A percentile compares a stretch with the other conserved stretches of the same genome.
phyloP scores from a whole-genome alignment of 169 alveolate genomes.

The Plasmodium vivax region DNA sequence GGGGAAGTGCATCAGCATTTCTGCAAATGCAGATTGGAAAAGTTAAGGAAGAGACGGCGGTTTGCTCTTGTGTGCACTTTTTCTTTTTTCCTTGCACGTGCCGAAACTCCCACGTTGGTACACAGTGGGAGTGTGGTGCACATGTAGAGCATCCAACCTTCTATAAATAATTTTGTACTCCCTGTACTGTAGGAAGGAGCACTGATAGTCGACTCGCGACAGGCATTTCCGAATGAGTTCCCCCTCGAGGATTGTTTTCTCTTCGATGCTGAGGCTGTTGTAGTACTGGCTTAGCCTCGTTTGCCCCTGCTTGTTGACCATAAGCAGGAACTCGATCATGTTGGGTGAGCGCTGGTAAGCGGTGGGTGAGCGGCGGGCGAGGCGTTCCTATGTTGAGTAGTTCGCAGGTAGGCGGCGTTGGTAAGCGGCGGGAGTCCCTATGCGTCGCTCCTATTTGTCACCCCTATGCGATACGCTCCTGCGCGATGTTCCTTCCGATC shows the following conservation, averaged over 20 bases:
- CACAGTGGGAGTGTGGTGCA: neutral
- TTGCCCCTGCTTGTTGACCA: constrained; percentile 99
- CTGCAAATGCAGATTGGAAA: neutral
- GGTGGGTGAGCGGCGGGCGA: constrained; percentile 20
- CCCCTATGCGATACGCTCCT: neutral
- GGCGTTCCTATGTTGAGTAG: neutral
- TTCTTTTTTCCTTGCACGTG: neutral
- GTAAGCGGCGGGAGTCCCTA: neutral
- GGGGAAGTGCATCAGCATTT: neutral
- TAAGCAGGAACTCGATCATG: constrained; percentile 96
- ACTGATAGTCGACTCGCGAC: constrained; percentile 94
- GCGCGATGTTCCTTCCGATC: neutral
- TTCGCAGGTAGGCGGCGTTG: neutral
- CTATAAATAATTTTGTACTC: constrained; percentile 94
- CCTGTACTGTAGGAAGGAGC: constrained; percentile 96
- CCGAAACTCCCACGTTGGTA: neutral
- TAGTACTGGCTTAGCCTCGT: constrained; percentile 96
- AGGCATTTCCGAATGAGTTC: constrained; percentile 98
- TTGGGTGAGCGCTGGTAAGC: constrained; percentile 22
- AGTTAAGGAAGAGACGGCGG: neutral
- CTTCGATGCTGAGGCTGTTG: constrained; percentile 90
- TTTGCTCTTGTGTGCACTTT: neutral
- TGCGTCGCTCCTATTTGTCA: neutral
- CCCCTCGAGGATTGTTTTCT: constrained; percentile 96
- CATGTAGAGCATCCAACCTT: constrained; percentile 50